phyloP scores from a whole-genome alignment of 148 eudicot species.

The Vaccinium vitisidaea region DNA sequence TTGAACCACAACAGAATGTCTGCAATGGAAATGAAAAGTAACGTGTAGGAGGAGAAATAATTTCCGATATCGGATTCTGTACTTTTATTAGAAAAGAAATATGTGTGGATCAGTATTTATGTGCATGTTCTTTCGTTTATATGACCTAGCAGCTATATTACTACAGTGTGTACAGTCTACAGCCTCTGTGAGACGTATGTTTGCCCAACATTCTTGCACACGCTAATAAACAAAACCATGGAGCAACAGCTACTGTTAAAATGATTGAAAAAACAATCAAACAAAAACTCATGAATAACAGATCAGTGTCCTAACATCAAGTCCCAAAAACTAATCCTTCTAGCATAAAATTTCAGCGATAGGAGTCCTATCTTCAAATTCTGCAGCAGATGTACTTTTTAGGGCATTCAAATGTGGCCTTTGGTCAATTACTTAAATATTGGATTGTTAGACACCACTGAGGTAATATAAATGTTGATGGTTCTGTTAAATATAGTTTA shows the following conservation, averaged over 20 bases:
- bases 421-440: neutral
- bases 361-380: neutral
- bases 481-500: no score
- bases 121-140: neutral
- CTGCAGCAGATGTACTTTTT: neutral
- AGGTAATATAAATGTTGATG: neutral
- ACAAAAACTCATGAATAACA: neutral
- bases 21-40: neutral
- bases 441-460: neutral
- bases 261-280: neutral
- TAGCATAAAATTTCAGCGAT: neutral
- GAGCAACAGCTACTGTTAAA: neutral
- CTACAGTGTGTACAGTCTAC: neutral
- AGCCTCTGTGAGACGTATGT: neutral
- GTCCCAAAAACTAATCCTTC: neutral
- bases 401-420: neutral
- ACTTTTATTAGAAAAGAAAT: neutral
- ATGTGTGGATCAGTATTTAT: neutral
- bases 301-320: neutral
- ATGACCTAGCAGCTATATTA: neutral
- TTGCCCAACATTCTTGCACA: neutral
- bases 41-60: neutral
- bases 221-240: neutral
- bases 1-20: neutral
- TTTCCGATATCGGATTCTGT: neutral